These are phyloP conservation scores for Extremus antarcticus DNA, from an alignment of 495 filamentous ascomycete species.

Conservation along the genomic window DNA sequence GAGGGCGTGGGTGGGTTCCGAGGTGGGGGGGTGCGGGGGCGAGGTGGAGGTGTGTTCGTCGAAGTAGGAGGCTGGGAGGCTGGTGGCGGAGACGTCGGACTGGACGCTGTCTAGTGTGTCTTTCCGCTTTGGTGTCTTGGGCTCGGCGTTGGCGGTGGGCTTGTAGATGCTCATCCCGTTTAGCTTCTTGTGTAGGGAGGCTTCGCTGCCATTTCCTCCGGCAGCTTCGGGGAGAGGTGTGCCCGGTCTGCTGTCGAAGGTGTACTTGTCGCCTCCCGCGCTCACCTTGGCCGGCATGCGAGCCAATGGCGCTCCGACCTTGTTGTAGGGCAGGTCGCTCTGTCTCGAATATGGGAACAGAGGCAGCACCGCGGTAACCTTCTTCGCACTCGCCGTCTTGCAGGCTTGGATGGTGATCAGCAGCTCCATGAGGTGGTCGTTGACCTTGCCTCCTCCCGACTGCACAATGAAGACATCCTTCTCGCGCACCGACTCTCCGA, in stretches of 20 bases:
- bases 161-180: slow-evolving; percentile 24
- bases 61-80: slow-evolving; percentile 7
- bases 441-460: slow-evolving; percentile 78
- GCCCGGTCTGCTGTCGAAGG: slow-evolving; percentile 83
- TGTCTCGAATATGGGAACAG: slow-evolving; percentile 95
- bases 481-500: slow-evolving; percentile 85
- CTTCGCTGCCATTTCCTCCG: slow-evolving; percentile 45
- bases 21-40: slow-evolving; percentile 4
- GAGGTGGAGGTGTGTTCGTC: slow-evolving; percentile 5
- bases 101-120: slow-evolving; percentile 52
- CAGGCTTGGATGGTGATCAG: slow-evolving; percentile 94
- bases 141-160: slow-evolving; percentile 27
- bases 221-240: slow-evolving; percentile 65
- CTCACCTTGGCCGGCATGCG: slow-evolving; percentile 39
- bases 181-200: slow-evolving; percentile 56
- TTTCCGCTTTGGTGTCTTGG: slow-evolving; percentile 33
- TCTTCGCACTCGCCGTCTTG: slow-evolving; percentile 85
- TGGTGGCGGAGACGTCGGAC: slow-evolving; percentile 28
- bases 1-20: slow-evolving; percentile 1
- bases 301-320: slow-evolving; percentile 79
- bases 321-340: slow-evolving; percentile 92
- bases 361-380: slow-evolving; percentile 87
- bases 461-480: slow-evolving; percentile 99
- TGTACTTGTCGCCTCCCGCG: slow-evolving; percentile 47
- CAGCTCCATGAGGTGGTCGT: slow-evolving; percentile 90